Conservation (phyloP, 495 filamentous ascomycete species). For the Neurospora africana region DNA sequence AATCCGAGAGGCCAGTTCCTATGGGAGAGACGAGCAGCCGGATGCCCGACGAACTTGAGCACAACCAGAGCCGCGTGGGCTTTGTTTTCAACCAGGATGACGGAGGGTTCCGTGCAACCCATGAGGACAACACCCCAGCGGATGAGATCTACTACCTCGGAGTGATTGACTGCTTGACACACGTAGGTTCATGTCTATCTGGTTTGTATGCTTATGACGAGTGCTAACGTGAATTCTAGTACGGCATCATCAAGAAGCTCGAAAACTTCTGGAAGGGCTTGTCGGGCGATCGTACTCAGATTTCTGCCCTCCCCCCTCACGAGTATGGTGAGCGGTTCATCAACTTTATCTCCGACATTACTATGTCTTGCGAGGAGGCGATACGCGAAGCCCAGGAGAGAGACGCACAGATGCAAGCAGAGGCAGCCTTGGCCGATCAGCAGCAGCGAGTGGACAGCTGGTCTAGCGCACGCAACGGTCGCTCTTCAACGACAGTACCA, state of each 20-base stretch:
- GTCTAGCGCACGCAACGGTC: constrained; percentile 9
- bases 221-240: constrained; percentile 44
- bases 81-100: constrained; percentile 85
- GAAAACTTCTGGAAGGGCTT: constrained; percentile 94
- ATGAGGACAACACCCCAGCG: constrained; percentile 72
- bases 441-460: constrained; percentile 22
- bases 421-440: constrained; percentile 22
- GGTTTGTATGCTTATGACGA: not conserved
- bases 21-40: constrained; percentile 71
- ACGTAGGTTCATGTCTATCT: constrained; percentile 48
- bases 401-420: constrained; percentile 32
- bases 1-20: constrained; percentile 81
- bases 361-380: constrained; percentile 78
- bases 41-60: constrained; percentile 81
- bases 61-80: constrained; percentile 40
- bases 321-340: constrained; percentile 91
- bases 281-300: constrained; percentile 65
- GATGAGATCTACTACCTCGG: constrained; percentile 97
- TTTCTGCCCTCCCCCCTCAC: constrained; percentile 87
- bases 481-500: constrained; percentile 20
- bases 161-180: constrained; percentile 94
- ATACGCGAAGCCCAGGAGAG: constrained; percentile 48
- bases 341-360: constrained; percentile 81
- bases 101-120: constrained; percentile 86
- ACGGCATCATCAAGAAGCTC: constrained; percentile 75